Conservation (phyloP, 176 grass and related monocot genomes). For the Aechmea fasciata region DNA sequence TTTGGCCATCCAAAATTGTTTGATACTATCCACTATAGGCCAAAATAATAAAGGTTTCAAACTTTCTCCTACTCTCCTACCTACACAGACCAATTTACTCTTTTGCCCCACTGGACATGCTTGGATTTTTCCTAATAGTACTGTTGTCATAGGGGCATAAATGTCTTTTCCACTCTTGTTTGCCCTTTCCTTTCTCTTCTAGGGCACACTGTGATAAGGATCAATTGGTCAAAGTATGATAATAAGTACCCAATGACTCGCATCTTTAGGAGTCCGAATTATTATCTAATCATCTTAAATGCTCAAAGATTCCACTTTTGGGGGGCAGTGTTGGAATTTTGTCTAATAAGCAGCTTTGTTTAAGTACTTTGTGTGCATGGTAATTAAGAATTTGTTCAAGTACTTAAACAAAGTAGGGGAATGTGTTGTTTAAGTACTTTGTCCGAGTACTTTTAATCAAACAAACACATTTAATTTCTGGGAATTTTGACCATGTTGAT, state of each 20-base stretch:
- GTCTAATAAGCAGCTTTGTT: no score
- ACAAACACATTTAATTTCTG: no score
- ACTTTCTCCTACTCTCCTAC: neutral
- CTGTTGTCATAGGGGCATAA: neutral
- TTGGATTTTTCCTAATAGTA: neutral
- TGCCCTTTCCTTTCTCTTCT: neutral
- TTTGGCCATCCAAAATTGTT: neutral
- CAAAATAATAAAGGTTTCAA: neutral
- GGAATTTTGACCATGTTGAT: no score
- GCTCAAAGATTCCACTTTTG: neutral
- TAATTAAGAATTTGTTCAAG: no score
- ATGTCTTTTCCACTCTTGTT: neutral
- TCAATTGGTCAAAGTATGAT: neutral
- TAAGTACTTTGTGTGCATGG: no score
- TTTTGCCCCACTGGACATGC: neutral
- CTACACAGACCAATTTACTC: neutral
- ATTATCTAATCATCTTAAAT: neutral
- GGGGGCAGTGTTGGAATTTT: no score
- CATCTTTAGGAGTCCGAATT: neutral
- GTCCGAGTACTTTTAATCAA: no score
- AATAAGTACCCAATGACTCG: constrained; percentile 3
- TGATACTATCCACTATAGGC: constrained; percentile 2
- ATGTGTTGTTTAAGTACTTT: no score
- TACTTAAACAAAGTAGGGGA: no score
- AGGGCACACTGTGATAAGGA: neutral